These are phyloP conservation scores for Aspergillus pseudotamarii DNA, from an alignment of 2,329 filamentous ascomycete species.

Conservation along the genomic window DNA sequence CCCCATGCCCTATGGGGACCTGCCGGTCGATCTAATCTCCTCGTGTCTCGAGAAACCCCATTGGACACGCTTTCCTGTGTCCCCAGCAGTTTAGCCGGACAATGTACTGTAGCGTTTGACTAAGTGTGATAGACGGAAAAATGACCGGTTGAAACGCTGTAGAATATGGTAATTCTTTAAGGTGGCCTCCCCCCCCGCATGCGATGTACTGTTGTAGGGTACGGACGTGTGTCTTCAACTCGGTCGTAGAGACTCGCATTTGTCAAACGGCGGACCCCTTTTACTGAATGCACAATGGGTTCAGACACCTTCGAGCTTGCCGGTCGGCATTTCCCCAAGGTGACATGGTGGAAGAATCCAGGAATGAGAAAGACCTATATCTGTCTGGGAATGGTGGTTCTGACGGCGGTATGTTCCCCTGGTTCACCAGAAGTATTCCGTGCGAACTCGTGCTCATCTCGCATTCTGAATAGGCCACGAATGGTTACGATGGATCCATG, in stretches of 20 bases:
- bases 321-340: conserved; percentile 24
- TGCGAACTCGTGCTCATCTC: not conserved
- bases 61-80: not conserved
- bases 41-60: not conserved
- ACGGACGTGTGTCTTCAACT: not conserved
- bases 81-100: conserved; percentile 2
- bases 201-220: not conserved
- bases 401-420: conserved; percentile 21
- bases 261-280: not conserved
- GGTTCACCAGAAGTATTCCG: not conserved
- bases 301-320: conserved; percentile 23
- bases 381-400: conserved; percentile 24
- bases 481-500: conserved; percentile 55
- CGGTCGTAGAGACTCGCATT: not conserved
- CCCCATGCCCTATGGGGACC: not conserved
- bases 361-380: conserved; percentile 29
- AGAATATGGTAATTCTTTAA: conserved; percentile 2
- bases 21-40: not conserved
- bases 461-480: conserved; percentile 36
- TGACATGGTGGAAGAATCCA: conserved; percentile 29
- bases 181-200: not conserved
- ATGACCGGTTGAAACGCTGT: conserved; percentile 11
- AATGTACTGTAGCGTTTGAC: not conserved
- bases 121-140: conserved; percentile 3
- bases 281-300: conserved; percentile 12